Evolutionary conservation across 371 early-diverging fungal genomes (phyloP), one percentile per base, ranked within the genome.

Genomic region (Lichtheimia ornata): DNA sequence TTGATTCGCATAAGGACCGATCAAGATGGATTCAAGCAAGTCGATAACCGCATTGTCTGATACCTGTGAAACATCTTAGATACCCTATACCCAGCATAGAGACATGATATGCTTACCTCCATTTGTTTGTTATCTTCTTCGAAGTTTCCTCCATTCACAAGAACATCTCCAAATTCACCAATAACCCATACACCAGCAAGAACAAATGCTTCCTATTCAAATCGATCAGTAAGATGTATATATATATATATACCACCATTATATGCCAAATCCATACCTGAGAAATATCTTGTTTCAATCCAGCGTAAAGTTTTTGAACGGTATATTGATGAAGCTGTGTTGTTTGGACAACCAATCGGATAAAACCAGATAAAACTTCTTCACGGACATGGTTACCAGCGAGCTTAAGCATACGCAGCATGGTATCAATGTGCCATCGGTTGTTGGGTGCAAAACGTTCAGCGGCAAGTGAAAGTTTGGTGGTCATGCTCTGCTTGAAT

Each of bases 371-470:
- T 17, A 90, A 66, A n/a, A 87, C 88, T 63, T 89, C 91, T 68
- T 88, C 89, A 25, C 87, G 82, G 20, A 92, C 84, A 72, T 84
- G 79, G 54, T 83, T 84, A 44, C 93, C 93, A 42, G 91, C 93
- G 50, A 89, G 71, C 57, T 88, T 92, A 40, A 98, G 74, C 56
- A 97, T 94, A 9, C 97, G 89, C 58, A 93, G 69, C 64, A 97
- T 88, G 5, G 96, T 96, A 67, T 98, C 99, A 54, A 97, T 86
- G 66, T 96, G 95, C 99, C 99, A 98, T 54, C 95, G 86, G 70
- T 88, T 89, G 75, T 96, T 96, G 24, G 91, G 91, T n/a, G 91
- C 91, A 58, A 86, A 89, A 55, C 86, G 83, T 43, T 93, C 94
- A 5, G 97, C 95, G 40, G 92, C 94, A 12, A 93, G 88, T 30